Base-by-base conservation (phyloP, 768 basidiomycete species). In the Ramaria sp. region DNA sequence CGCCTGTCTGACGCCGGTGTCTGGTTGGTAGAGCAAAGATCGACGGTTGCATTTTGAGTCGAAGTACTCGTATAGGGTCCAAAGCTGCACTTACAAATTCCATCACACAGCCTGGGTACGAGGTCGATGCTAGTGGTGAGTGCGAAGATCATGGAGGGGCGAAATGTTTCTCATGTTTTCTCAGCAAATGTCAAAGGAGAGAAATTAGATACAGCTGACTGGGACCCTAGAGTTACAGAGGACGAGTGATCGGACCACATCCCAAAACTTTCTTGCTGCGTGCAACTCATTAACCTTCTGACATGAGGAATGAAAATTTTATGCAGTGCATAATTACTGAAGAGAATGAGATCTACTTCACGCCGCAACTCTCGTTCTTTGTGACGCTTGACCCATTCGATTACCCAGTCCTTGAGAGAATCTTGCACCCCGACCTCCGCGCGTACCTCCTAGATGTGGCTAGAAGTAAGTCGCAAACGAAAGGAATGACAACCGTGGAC, bases 351-450 rank as follows among this genome's bases (percentile, higher is more conserved):
- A 34, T 34, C 32, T 34, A 34, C 27, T 27, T 53, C 43, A 53
- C 5, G 51, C 55, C 18, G 55, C 55, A 12, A 41, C 22, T 39
- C 55, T 56, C 30, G 55, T 55, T 34, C 53, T 34, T 47, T 44
- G 53, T n/a, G 51, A 39, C 38, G 51, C 51, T 39, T 52, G 54
- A 34, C 54, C 54, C 85, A 88, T 87, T 62, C 85, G 84, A 62
- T 85, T 85, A 24, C 88, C 88, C 38, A 90, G 73, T 20, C 88
- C 88, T 67, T 90, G 87, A 18, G 85, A 77, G 63, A 90, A 90
- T n/a, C 88, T 78, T 27, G 78, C 76, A 22, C 90, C 85, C 56
- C 90, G 76, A 47, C 86, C 88, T 52, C 69, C 69, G 22, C 81
- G 75, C 25, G 78, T 71, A 43, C 82, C 81, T 36, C 28, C 45